Evolutionary conservation across 768 basidiomycete genomes (phyloP), one percentile per base, ranked within the genome.

Genomic region (Gymnopilus dilepis): DNA sequence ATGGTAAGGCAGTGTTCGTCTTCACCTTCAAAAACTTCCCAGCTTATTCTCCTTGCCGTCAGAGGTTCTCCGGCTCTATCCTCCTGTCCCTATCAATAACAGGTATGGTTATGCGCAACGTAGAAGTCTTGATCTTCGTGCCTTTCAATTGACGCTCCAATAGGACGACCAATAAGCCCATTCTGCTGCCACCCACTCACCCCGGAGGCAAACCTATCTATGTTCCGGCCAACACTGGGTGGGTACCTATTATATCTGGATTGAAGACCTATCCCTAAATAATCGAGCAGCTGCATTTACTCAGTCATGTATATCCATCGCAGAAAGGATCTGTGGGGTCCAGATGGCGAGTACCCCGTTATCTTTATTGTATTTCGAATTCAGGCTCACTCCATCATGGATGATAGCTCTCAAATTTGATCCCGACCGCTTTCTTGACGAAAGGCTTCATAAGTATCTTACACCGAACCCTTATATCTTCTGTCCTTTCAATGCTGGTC

Each of bases 391-490:
- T 26, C 38, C n/a, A n/a, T 21, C 2, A 22, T n/a, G 26, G 11
- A 24, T 43, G 48, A 11, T 34, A 78, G 84, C 85, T 6, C 80
- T 81, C 24, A 67, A 78, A 48, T 89, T 88, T 63, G 86, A 89
- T 64, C 88, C 87, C 0, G 85, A 88, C 66, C 78, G 88, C 13
- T 90, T 86, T 78, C 69, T 89, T 47, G 88, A 90, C 60, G 80
- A 81, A 8, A 77, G 88, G 21, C 65, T 85, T 7, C 78, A 80
- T 61, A 82, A 83, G 63, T 85, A 85, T 61, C 74, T 88, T 17
- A 78, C 75, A 0, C 78, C 81, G 1, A 89, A 88, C 62, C 87
- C 88, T 0, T 88, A 84, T 77, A 89, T 91, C 64, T 90, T 89
- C 72, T 72, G 84, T 6, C 87, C 88, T 0, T 89, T 90, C 76